Conservation (phyloP, 345 rosid species). For the Pelargonium nanum region DNA sequence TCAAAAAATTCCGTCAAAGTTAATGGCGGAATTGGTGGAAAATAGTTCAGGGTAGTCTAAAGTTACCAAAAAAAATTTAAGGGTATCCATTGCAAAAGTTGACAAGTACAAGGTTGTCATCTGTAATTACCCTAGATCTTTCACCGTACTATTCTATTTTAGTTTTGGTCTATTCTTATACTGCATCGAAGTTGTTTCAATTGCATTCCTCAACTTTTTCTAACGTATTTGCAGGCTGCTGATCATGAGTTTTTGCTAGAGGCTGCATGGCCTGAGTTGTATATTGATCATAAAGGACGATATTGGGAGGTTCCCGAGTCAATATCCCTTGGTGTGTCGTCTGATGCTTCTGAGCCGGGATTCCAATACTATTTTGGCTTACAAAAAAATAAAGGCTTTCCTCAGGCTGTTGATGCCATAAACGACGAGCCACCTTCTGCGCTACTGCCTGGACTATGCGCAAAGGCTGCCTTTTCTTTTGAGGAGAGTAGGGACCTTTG, state of each 20-base stretch:
- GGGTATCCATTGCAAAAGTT: no score
- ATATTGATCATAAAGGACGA: constrained; percentile 52
- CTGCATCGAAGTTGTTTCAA: no score
- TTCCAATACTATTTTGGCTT: constrained; percentile 57
- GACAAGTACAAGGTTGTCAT: no score
- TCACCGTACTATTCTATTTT: no score
- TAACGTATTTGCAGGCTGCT: constrained; percentile 43
- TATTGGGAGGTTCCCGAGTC: constrained; percentile 93
- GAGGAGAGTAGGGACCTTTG: constrained; percentile 54
- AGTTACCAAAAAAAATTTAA: no score
- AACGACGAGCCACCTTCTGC: constrained; percentile 43
- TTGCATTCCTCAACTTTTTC: no score
- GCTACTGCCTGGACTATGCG: constrained; percentile 67
- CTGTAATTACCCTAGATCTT: no score
- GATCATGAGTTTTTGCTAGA: constrained; percentile 66
- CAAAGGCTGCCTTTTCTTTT: constrained; percentile 72
- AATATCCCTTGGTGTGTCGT: constrained; percentile 53
- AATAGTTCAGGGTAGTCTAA: no score
- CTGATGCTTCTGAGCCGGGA: constrained; percentile 47
- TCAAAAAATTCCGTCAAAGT: no score
- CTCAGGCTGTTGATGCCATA: constrained; percentile 29
- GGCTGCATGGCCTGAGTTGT: constrained; percentile 82
- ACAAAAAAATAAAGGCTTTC: constrained; percentile 54
- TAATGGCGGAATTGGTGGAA: no score
- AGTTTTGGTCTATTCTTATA: no score